phyloP scores from a whole-genome alignment of 2,329 filamentous ascomycete genomes.

The Colletotrichum sidae region DNA sequence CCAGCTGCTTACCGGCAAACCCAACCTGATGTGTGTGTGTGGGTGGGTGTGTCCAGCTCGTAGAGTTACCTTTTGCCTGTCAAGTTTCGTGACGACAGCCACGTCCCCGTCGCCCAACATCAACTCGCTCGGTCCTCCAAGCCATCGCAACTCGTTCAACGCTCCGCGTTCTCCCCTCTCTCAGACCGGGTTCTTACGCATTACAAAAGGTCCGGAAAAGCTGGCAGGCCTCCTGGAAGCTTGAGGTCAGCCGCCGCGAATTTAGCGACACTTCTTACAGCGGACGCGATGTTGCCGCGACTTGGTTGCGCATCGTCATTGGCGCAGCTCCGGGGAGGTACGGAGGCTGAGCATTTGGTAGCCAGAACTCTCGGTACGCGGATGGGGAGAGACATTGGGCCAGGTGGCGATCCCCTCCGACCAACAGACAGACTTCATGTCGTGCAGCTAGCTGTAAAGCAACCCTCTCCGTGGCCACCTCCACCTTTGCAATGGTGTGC shows the following conservation, averaged over 20 bases:
- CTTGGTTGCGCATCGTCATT: constrained; percentile 7
- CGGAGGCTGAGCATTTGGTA: constrained; percentile 33
- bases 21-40: neutral
- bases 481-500: too few relatives aligned
- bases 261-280: too few relatives aligned
- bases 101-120: neutral
- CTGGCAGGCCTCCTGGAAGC: too few relatives aligned
- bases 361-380: constrained; percentile 30
- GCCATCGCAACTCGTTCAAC: neutral
- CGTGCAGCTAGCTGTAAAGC: neutral
- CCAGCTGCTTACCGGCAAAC: neutral
- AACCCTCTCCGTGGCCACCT: neutral
- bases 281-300: neutral
- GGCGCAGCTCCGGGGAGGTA: constrained; percentile 22
- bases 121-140: neutral
- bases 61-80: constrained; percentile 14
- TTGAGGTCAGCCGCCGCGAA: too few relatives aligned
- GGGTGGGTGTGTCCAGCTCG: neutral
- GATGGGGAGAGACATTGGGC: constrained; percentile 16
- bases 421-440: neutral
- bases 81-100: constrained; percentile 33
- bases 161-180: too few relatives aligned
- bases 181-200: too few relatives aligned
- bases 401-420: constrained; percentile 26
- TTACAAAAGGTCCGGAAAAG: too few relatives aligned